These are phyloP conservation scores for Ophiocordyceps sinensis DNA, from an alignment of 2,329 filamentous ascomycete species.

Conservation along the genomic window DNA sequence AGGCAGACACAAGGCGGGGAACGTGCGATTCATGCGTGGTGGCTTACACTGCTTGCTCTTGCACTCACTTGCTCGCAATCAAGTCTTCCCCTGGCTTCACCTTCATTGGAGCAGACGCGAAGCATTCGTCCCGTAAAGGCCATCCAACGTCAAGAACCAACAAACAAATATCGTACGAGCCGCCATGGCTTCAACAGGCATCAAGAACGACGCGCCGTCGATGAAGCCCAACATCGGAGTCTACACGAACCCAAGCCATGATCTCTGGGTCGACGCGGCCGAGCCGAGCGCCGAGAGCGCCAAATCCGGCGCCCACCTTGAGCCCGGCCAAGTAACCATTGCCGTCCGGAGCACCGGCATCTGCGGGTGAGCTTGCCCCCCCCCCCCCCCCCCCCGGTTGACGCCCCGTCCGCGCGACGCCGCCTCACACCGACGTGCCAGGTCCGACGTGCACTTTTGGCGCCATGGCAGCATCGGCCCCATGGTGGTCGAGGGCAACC, in stretches of 20 bases:
- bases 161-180: not conserved
- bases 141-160: no score
- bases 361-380: constrained; percentile 53
- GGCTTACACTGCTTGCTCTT: no score
- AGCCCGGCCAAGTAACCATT: constrained; percentile 72
- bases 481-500: constrained; percentile 80
- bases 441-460: constrained; percentile 96
- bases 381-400: not conserved
- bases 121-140: no score
- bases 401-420: constrained; percentile 3
- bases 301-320: constrained; percentile 50
- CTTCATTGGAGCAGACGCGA: no score
- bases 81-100: no score
- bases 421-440: constrained; percentile 18
- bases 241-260: constrained; percentile 85
- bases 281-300: constrained; percentile 64
- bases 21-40: no score
- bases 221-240: constrained; percentile 83
- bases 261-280: constrained; percentile 76
- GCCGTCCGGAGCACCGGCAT: constrained; percentile 91
- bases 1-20: no score
- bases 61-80: no score
- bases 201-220: constrained; percentile 10
- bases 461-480: constrained; percentile 88
- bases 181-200: constrained; percentile 5